Percentiles rank a stretch among this genome's conserved stretches.
These are phyloP conservation scores for Termitomyces sp. DNA, from an alignment of 768 basidiomycete species.

Conservation along the genomic window DNA sequence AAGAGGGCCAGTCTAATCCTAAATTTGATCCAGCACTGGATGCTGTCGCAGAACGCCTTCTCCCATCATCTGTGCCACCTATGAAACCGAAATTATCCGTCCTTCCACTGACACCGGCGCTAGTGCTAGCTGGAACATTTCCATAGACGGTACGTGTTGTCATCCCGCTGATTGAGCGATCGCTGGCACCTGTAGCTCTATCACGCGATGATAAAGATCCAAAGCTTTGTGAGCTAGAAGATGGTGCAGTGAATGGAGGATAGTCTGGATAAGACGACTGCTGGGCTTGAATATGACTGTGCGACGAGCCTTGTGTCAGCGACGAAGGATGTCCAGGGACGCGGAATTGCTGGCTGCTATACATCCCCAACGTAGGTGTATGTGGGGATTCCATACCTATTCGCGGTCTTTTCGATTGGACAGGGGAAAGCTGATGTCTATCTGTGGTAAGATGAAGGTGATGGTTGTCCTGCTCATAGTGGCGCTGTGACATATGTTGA, in stretches of 20 bases:
- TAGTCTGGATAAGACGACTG: constrained; percentile 4
- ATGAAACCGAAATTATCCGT: background rate
- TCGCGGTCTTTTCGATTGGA: constrained; percentile 6
- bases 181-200: background rate
- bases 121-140: background rate
- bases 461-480: constrained; percentile 9
- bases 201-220: constrained; percentile 2
- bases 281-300: constrained; percentile 3
- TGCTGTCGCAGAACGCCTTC: constrained; percentile 5
- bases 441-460: constrained; percentile 1
- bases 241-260: background rate
- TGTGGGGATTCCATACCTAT: constrained; percentile 6
- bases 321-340: constrained; percentile 3
- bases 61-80: constrained; percentile 1
- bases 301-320: background rate
- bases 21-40: background rate
- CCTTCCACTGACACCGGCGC: background rate
- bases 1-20: constrained; percentile 8
- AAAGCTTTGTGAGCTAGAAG: constrained; percentile 2
- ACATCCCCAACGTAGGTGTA: background rate
- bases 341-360: constrained; percentile 1
- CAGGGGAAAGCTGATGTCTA: constrained; percentile 1
- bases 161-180: constrained; percentile 1
- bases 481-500: constrained; percentile 2
- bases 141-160: constrained; percentile 4